A percentile compares a stretch with the other conserved stretches of the same genome.
Evolutionary conservation across 495 filamentous ascomycete genomes (phyloP).

Genomic region (Hypoxylon subgilvum): DNA sequence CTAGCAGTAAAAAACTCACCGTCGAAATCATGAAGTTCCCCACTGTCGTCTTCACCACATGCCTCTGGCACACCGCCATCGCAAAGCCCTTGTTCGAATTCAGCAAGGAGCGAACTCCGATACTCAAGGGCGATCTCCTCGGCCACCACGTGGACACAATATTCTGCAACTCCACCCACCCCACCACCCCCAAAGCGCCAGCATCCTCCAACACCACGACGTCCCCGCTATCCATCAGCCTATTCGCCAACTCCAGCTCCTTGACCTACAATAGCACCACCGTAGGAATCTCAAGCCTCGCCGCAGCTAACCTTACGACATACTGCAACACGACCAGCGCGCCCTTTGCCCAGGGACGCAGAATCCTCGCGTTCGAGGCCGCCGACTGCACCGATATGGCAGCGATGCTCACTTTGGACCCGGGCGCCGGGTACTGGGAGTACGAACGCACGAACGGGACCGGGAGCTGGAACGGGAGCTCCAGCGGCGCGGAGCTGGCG

Average conservation of each 20-base stretch:
- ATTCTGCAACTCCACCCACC: too few species aligned
- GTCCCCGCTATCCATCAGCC: too few species aligned
- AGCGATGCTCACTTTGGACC: not conserved
- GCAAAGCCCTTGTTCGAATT: not conserved
- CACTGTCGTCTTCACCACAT: not conserved
- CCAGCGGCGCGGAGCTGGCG: too few species aligned
- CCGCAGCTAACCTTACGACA: not conserved
- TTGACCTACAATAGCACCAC: not conserved
- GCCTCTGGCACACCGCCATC: conserved; percentile 16
- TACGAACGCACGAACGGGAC: not conserved
- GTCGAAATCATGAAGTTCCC: conserved; percentile 15
- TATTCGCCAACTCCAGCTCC: too few species aligned
- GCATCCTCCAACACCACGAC: not conserved
- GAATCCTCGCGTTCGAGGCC: not conserved
- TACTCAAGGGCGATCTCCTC: too few species aligned
- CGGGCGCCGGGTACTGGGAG: not conserved
- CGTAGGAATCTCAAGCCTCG: not conserved
- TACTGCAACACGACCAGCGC: conserved; percentile 1
- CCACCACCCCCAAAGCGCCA: not conserved
- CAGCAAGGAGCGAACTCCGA: not conserved
- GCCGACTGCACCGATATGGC: conserved; percentile 10
- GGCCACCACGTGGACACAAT: too few species aligned
- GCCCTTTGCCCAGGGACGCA: not conserved
- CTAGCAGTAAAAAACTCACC: not conserved
- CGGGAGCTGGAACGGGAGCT: too few species aligned